Evolutionary conservation across 2,329 filamentous ascomycete species (phyloP), one percentile per base, ranked within the genome.

Genomic region (Alternaria triticina): DNA sequence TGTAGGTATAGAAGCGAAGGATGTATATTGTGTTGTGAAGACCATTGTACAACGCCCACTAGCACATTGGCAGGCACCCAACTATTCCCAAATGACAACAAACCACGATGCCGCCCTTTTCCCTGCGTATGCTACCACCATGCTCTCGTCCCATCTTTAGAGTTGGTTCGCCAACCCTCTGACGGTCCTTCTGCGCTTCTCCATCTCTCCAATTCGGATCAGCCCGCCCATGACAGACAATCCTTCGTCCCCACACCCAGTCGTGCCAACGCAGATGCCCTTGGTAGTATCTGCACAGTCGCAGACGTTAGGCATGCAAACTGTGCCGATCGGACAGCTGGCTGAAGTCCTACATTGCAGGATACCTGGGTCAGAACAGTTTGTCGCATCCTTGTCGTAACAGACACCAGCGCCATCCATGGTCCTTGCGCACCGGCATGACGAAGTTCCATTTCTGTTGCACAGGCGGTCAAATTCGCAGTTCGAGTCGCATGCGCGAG

Each of bases 341-440:
- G 25, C 17, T 9, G 49, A 52, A 1, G 20, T 36, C 20, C 28
- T 52, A 30, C 49, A 52, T 40, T 40, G 49, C 11, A n/a, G 47
- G 49, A 62, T 45, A 11, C 17, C 40, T n/a, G 28, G 25, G 40
- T 65, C 66, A 12, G 59, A 51, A 44, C 70, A 73, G 27, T 51
- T 59, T 52, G 66, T 72, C 25, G 44, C 56, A 3, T 62, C 54
- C 47, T 63, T 67, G 49, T 79, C 67, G 55, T 77, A 77, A 61
- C 77, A 80, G 30, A 79, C 58, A 3, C 77, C 77, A 11, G 57
- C 57, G 46, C 66, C 65, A 13, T 65, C 68, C 11, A 62, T 55
- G 6, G 74, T 72, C 7, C 56, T 63, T 20, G 68, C 74, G 52
- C 78, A 80, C 12, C 71, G 72, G 54, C 78, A 79, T 10, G 59